Percentiles rank a stretch among this genome's conserved stretches.
Conservation (phyloP, 768 basidiomycete genomes). For the Hebeloma cylindrosporum region DNA sequence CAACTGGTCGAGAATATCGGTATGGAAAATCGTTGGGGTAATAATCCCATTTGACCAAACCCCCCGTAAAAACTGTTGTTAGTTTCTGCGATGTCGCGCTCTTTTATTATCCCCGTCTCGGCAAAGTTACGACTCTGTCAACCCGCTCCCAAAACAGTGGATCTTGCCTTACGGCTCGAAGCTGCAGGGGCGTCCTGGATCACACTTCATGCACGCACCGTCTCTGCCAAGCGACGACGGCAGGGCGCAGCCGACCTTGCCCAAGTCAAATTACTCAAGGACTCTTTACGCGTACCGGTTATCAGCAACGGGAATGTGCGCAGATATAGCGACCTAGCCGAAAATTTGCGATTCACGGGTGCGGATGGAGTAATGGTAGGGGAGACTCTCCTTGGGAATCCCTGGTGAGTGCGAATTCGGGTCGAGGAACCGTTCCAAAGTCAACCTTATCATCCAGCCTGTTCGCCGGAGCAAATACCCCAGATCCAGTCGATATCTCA, state of each 20-base stretch:
- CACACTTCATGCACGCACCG: slow-evolving; percentile 72
- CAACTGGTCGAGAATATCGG: slow-evolving; percentile 64
- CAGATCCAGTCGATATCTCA: slow-evolving; percentile 65
- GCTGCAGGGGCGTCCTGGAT: slow-evolving; percentile 69
- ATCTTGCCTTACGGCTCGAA: slow-evolving; percentile 58
- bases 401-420: slow-evolving; percentile 46
- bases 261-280: slow-evolving; percentile 57
- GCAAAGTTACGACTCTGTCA: slow-evolving; percentile 65
- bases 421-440: neutral
- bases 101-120: slow-evolving; percentile 63
- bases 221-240: slow-evolving; percentile 66
- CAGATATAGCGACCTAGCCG: slow-evolving; percentile 51
- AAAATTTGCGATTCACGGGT: slow-evolving; percentile 53
- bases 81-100: slow-evolving; percentile 67
- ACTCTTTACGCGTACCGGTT: slow-evolving; percentile 52
- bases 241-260: slow-evolving; percentile 70
- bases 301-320: slow-evolving; percentile 82
- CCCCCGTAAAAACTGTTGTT: slow-evolving; percentile 2
- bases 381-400: slow-evolving; percentile 73
- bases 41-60: neutral
- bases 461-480: slow-evolving; percentile 48
- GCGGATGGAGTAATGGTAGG: slow-evolving; percentile 83
- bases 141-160: slow-evolving; percentile 51
- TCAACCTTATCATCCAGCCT: slow-evolving; percentile 41
- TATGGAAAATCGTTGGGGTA: slow-evolving; percentile 24